A percentile compares a stretch with the other conserved stretches of the same genome.
phyloP scores from a whole-genome alignment of 2,329 filamentous ascomycete species.

The Onygenales sp. region DNA sequence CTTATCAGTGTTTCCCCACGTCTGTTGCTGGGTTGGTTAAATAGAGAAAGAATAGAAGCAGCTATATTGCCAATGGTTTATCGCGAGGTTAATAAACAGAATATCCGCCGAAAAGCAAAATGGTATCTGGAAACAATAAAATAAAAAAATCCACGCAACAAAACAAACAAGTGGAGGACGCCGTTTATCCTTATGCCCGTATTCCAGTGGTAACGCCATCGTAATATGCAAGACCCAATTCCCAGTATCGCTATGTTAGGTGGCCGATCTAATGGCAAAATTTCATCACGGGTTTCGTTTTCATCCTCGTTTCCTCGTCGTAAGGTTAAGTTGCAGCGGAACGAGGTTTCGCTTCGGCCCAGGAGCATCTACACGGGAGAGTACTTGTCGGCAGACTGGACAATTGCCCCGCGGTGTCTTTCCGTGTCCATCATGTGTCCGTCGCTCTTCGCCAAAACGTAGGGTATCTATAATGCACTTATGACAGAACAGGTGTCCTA shows the following conservation, averaged over 20 bases:
- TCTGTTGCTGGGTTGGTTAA: too few relatives aligned
- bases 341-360: conserved; percentile 28
- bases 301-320: conserved; percentile 18
- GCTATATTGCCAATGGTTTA: too few relatives aligned
- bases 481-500: conserved; percentile 57
- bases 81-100: not conserved
- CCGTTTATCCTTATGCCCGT: not conserved
- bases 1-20: too few relatives aligned
- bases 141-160: not conserved
- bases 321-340: conserved; percentile 29
- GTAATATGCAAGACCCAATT: not conserved
- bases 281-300: not conserved
- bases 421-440: conserved; percentile 24
- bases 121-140: not conserved
- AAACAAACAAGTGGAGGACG: not conserved
- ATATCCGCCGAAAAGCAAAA: not conserved
- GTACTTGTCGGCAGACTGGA: conserved; percentile 35
- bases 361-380: conserved; percentile 26
- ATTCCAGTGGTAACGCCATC: not conserved
- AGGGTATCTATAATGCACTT: conserved; percentile 53
- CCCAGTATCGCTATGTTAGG: not conserved
- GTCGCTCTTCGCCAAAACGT: conserved; percentile 44
- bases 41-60: too few relatives aligned
- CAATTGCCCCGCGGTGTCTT: conserved; percentile 31
- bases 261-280: not conserved